Evolutionary conservation across 352 stramenopile genomes (phyloP), one percentile per base, ranked within the genome.

Genomic region (Pilasporangium apinafurcum): DNA sequence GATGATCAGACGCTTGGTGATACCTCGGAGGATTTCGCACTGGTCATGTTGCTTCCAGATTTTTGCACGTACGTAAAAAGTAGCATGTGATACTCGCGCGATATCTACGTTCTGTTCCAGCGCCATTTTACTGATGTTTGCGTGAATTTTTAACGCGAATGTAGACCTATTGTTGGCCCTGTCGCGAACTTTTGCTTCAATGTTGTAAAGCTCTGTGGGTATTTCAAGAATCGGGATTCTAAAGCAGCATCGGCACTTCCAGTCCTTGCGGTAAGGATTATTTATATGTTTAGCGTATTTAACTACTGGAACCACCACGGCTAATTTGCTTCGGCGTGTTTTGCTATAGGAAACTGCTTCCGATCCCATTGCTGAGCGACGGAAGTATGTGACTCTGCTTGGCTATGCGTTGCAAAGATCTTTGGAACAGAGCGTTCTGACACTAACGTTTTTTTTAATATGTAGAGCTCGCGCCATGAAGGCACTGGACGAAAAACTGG

Each of bases 401-500:
- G 8, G 27, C 27, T 43, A 21, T 27, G 9, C 24, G n/a, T 38
- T 5, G 20, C 17, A 5, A 36, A 2, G 6, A 6, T 29, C 21
- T n/a, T 12, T 37, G n/a, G 39, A 7, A 9, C n/a, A n/a, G n/a
- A n/a, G n/a, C n/a, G n/a, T n/a, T n/a, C 14, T 2, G n/a, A 37
- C 12, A n/a, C 43, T 42, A 18, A 18, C 14, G 12, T 13, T 35
- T 7, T 26, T 29, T 18, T 36, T 16, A 25, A 3, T 41, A 10
- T 29, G 3, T 39, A 94, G 82, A 62, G 82, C 79, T 28, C 65
- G 82, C 53, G 82, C 82, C 9, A 92, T 94, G 79, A 90, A 88
- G 38, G 82, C 82, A 20, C 59, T 94, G n/a, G 82, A 94, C 37
- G 82, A 91, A 45, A 94, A 94, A 29, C 56, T 94, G 21, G 82